Evolutionary conservation across 306 rosid genomes (phyloP), one percentile per base, ranked within the genome.

Genomic region (Vigna unguiculata): DNA sequence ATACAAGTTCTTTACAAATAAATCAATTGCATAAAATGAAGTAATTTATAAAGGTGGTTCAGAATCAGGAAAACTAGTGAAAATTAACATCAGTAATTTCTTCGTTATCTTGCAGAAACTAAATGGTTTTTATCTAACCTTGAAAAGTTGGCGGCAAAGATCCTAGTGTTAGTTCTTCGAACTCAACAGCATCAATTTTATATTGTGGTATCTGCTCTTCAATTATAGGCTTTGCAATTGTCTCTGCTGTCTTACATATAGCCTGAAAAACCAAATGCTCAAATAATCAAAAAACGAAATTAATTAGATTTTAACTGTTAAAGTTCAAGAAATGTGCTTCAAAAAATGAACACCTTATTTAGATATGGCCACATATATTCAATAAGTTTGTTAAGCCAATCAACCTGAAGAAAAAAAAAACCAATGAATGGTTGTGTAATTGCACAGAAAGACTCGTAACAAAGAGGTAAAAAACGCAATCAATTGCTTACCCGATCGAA

Each of bases 361-460:
- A 94, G 97, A 76, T 85, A 90, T n/a, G 98, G 98, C 97, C 98
- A 94, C 97, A 94, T 91, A 52, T 81, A 88, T 52, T 81, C 84
- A 45, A 94, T 67, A 73, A 94, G 85, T 81, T 78, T 91, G 89
- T 91, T 94, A 28, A 94, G 82, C 98, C 98, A 94, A 48, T 94
- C 98, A 72, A 94, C 65, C 97, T 94, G 59, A 20, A 66, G 0
- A 45, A 79, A 79, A 74, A 79, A 74, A 76, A 6, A 13, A 68
- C 38, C 69, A 32, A 71, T 51, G 55, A 52, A 21, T 32, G 20
- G 53, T 16, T 17, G 16, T 24, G 21, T 10, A 74, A 41, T 63
- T 25, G 32, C 49, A 40, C 16, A 70, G n/a, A 81, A 78, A 65
- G 25, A 55, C 36, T 61, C 8, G 7, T 19, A 22, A 38, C 43